These are phyloP conservation scores for Fusarium kyushuense DNA, from an alignment of 2,329 filamentous ascomycete genomes.

Conservation along the genomic window DNA sequence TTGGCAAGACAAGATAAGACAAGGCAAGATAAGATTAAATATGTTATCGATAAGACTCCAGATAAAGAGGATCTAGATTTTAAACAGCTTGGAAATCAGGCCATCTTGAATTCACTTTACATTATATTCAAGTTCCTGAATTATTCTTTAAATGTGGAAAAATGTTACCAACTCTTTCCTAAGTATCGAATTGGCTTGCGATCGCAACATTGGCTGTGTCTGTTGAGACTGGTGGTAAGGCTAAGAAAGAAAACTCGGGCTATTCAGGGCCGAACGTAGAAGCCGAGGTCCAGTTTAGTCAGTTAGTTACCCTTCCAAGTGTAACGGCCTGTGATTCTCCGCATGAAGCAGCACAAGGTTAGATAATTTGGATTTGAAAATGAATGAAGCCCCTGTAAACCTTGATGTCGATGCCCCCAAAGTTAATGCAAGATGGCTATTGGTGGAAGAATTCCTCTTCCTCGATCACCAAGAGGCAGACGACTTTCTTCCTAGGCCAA, in stretches of 20 bases:
- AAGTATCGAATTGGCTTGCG: no score
- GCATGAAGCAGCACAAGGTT: background rate
- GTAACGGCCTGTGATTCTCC: background rate
- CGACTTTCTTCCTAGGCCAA: background rate
- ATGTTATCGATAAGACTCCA: background rate
- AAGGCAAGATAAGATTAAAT: background rate
- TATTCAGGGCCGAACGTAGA: background rate
- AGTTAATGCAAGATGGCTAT: background rate
- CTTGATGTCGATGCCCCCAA: background rate
- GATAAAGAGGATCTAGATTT: no score
- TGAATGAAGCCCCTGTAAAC: background rate
- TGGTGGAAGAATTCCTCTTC: background rate
- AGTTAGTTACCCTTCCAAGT: background rate
- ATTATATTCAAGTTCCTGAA: no score
- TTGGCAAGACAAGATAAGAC: no score
- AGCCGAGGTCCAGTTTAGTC: background rate
- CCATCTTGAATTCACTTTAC: no score
- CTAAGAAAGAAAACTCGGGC: background rate
- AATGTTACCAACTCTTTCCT: no score
- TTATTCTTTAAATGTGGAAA: no score
- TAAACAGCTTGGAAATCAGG: no score
- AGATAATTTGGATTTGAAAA: background rate
- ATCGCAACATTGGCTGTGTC: background rate
- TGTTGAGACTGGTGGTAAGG: background rate
- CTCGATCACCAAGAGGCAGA: background rate